Evolutionary conservation across 345 rosid species (phyloP).

Genomic region (Alliaria petiolata): DNA sequence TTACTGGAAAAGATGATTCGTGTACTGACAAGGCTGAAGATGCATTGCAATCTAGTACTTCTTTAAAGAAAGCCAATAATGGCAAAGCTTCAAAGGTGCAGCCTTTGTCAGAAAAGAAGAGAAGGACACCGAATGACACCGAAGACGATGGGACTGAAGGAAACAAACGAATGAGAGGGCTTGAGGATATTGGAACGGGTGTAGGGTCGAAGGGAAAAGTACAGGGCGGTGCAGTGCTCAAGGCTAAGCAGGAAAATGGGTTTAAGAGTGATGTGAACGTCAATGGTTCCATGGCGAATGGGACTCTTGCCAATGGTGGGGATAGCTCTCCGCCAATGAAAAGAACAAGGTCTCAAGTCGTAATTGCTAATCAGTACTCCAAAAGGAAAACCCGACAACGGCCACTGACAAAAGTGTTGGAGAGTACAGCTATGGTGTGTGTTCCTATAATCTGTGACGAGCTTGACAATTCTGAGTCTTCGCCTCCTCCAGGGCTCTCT

Average conservation of each 20-base stretch:
- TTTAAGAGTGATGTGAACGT: slow-evolving; percentile 38
- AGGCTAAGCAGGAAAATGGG: slow-evolving; percentile 42
- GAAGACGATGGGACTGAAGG: slow-evolving; percentile 92
- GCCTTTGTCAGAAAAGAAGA: slow-evolving; percentile 49
- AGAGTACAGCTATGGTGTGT: slow-evolving; percentile 69
- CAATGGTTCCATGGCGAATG: slow-evolving; percentile 50
- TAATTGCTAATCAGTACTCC: slow-evolving; percentile 50
- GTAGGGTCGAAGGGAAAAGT: slow-evolving; percentile 43
- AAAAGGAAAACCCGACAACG: slow-evolving; percentile 68
- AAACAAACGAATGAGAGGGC: slow-evolving; percentile 91
- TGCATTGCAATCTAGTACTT: slow-evolving; percentile 45
- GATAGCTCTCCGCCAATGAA: slow-evolving; percentile 40
- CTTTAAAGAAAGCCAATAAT: slow-evolving; percentile 51
- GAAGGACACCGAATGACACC: slow-evolving; percentile 88
- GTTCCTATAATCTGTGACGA: slow-evolving; percentile 65
- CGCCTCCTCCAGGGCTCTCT: slow-evolving; percentile 48
- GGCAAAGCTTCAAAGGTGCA: slow-evolving; percentile 46
- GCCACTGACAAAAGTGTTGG: slow-evolving; percentile 74
- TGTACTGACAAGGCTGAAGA: slow-evolving; percentile 38
- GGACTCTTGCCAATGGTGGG: slow-evolving; percentile 44
- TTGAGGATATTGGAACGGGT: slow-evolving; percentile 77
- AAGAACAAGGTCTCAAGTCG: slow-evolving; percentile 59
- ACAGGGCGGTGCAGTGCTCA: slow-evolving; percentile 26
- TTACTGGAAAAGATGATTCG: slow-evolving; percentile 31
- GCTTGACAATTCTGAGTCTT: slow-evolving; percentile 52